Evolutionary conservation across 225 moss, liverwort and hornwort species (phyloP).

Genomic region (Polytrichum commune): DNA sequence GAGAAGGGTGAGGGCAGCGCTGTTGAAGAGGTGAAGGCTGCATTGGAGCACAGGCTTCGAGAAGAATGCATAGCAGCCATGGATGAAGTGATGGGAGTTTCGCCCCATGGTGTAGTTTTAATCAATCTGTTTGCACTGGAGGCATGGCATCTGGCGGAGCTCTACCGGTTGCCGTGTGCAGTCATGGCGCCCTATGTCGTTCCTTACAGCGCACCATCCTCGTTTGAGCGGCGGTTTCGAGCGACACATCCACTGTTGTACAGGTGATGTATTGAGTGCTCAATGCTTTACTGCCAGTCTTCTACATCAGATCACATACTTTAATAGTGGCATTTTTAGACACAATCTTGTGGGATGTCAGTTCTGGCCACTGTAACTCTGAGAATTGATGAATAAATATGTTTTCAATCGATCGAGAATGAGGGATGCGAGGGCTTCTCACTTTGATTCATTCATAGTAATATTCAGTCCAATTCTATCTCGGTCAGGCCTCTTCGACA

Average conservation of each 20-base stretch:
- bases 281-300: no score
- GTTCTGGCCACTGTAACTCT: no score
- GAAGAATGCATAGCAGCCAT: constrained; percentile 79
- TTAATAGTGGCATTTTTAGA: no score
- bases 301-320: no score
- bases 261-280: constrained; percentile 21
- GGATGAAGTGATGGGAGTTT: constrained; percentile 49
- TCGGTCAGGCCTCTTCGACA: no score
- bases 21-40: constrained; percentile 25
- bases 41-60: constrained; percentile 50
- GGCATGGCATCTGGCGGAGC: constrained; percentile 97
- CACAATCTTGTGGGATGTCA: no score
- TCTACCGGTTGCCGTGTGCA: constrained; percentile 68
- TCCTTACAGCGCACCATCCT: constrained; percentile 87
- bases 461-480: no score
- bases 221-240: constrained; percentile 70
- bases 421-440: no score
- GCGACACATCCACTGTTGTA: constrained; percentile 60
- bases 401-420: no score
- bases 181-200: constrained; percentile 90
- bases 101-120: constrained; percentile 40
- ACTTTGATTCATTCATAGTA: no score
- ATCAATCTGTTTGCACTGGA: constrained; percentile 91
- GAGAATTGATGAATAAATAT: no score
- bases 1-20: constrained; percentile 7